Conservation (phyloP, 306 rosid genomes). For the Prunus padus region DNA sequence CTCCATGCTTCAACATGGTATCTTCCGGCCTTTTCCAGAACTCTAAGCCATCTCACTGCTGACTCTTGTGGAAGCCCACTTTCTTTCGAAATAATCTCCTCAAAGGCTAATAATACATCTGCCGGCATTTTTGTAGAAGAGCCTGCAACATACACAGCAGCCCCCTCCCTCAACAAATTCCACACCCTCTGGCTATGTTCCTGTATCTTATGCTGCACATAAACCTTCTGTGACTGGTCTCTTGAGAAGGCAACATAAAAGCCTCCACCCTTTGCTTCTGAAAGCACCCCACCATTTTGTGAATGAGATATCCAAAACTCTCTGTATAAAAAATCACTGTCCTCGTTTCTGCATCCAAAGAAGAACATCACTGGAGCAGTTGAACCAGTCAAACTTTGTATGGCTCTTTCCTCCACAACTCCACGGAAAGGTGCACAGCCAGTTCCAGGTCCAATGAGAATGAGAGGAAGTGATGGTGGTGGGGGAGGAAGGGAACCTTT, state of each 20-base stretch:
- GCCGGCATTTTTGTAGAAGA: slow-evolving; percentile 93
- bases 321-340: slow-evolving; percentile 66
- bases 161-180: slow-evolving; percentile 69
- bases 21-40: slow-evolving; percentile 65
- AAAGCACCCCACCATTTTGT: slow-evolving; percentile 58
- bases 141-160: slow-evolving; percentile 82
- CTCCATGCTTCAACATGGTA: slow-evolving; percentile 90
- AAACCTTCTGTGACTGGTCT: slow-evolving; percentile 76
- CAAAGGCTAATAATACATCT: slow-evolving; percentile 74
- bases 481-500: slow-evolving; percentile 85
- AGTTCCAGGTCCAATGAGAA: slow-evolving; percentile 91
- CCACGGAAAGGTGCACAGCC: slow-evolving; percentile 95
- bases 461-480: slow-evolving; percentile 70
- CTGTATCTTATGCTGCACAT: slow-evolving; percentile 84
- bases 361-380: slow-evolving; percentile 79
- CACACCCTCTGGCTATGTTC: slow-evolving; percentile 67
- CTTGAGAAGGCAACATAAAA: slow-evolving; percentile 85
- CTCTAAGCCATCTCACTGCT: slow-evolving; percentile 70
- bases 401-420: slow-evolving; percentile 79
- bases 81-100: slow-evolving; percentile 68
- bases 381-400: slow-evolving; percentile 43
- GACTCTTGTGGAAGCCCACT: slow-evolving; percentile 57
- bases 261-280: slow-evolving; percentile 80
- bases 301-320: slow-evolving; percentile 76
- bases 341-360: slow-evolving; percentile 78